Evolutionary conservation across 2,329 filamentous ascomycete species (phyloP), one percentile per base, ranked within the genome.

Genomic region (Nigrospora oryzae): DNA sequence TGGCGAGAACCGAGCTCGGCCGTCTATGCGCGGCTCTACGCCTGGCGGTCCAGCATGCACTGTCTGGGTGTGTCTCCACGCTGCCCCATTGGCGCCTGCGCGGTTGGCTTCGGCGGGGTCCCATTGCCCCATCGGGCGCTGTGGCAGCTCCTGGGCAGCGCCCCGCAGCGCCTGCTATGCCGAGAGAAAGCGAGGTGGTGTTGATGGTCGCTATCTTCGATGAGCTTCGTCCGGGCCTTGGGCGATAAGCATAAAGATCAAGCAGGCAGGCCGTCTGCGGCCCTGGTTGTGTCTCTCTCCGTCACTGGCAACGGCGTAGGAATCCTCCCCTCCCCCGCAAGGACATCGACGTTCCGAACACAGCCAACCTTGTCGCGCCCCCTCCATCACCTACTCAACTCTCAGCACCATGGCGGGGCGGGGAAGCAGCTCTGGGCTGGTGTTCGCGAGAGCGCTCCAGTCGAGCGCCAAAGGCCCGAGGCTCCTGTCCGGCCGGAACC

Each of bases 391-490:
- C 44, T 13, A 13, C 42, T 42, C 15, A 36, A 36, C 17, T 38
- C 28, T 32, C 23, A 31, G n/a, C 31, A 41, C 15, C 30, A 41
- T 41, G 39, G 39, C 39, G 39, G 39, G 39, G 39, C 23, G 32
- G n/a, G 23, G 39, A 41, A 19, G 39, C 32, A 33, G 13, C 15
- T 23, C 39, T 11, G 34, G 15, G n/a, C n/a, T 43, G 19, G 16
- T 30, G 13, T 49, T 58, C 28, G 43, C 51, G 30, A 54, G 54
- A 33, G 53, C 44, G 14, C 42, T 59, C 30, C 57, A 54, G 42
- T 14, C 50, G 2, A 48, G 46, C 2, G 36, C 43, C 14, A 28
- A 11, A 5, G 14, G 35, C 11, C 36, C 35, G 38, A 36, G 36
- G 30, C n/a, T 52, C 4, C 46, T 48, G 14, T 51, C 49, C 1